phyloP scores from a whole-genome alignment of 495 filamentous ascomycete genomes.

The Penicillium roqueforti region DNA sequence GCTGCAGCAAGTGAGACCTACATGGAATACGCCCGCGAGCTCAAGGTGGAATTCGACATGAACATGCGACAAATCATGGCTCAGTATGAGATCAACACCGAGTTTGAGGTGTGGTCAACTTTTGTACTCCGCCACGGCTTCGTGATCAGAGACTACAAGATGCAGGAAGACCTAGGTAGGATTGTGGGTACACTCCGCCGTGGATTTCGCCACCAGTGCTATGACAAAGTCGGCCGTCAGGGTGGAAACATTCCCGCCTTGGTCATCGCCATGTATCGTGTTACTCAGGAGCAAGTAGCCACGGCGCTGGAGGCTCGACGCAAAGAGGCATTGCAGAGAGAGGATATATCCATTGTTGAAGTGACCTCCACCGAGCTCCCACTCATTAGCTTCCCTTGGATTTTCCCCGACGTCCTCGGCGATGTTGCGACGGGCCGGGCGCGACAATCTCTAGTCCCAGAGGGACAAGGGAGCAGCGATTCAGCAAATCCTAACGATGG shows the following conservation, averaged over 20 bases:
- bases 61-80: constrained; percentile 76
- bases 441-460: background rate
- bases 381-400: constrained; percentile 90
- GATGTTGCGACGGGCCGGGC: constrained; percentile 53
- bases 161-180: constrained; percentile 73
- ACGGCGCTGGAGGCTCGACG: constrained; percentile 39
- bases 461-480: background rate
- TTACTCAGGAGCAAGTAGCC: constrained; percentile 68
- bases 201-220: constrained; percentile 60
- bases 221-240: constrained; percentile 57
- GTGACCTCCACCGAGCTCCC: constrained; percentile 53
- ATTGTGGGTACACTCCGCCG: constrained; percentile 62
- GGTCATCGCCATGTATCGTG: constrained; percentile 79
- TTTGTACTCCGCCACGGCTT: constrained; percentile 72
- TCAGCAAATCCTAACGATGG: background rate
- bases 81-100: constrained; percentile 77
- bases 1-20: constrained; percentile 43
- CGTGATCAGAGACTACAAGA: constrained; percentile 70
- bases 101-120: constrained; percentile 86
- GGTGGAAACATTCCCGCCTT: constrained; percentile 60
- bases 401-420: constrained; percentile 71
- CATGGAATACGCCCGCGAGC: constrained; percentile 52
- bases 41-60: constrained; percentile 77
- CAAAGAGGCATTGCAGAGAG: constrained; percentile 13
- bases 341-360: constrained; percentile 25